phyloP scores from a whole-genome alignment of 139 green algal species.

The Micractinium conductrix region DNA sequence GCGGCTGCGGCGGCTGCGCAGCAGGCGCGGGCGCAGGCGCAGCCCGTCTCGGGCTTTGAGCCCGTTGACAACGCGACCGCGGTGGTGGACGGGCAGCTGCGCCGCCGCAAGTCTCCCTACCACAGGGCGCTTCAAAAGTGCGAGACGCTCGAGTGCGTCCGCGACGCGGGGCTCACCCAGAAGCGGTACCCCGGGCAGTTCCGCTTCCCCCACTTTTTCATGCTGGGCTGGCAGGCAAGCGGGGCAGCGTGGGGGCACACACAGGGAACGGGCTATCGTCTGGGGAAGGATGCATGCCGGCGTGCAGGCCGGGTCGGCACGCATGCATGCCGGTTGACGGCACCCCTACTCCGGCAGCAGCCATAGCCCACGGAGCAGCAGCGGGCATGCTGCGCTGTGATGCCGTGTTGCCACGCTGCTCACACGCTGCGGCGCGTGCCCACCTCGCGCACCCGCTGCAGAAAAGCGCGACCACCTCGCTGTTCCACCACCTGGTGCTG shows the following conservation, averaged over 20 bases:
- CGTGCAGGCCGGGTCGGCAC: no score
- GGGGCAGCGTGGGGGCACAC: no score
- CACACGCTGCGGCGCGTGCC: background rate
- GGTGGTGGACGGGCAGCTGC: background rate
- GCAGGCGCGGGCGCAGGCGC: background rate
- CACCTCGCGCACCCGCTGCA: background rate
- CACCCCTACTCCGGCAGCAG: no score
- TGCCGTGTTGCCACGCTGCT: background rate
- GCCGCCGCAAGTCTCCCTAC: background rate
- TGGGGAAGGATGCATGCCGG: no score
- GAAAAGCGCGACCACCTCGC: conserved; percentile 18
- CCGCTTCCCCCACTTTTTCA: conserved; percentile 41
- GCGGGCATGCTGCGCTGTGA: background rate
- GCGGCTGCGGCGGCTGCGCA: background rate
- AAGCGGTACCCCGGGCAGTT: conserved; percentile 24
- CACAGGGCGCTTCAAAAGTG: conserved; percentile 11
- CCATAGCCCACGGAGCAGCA: no score
- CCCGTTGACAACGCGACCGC: background rate
- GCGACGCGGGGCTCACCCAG: conserved; percentile 21
- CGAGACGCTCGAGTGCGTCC: conserved; percentile 34
- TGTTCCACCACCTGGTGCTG: conserved; percentile 15
- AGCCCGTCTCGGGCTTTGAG: no score
- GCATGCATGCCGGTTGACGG: no score
- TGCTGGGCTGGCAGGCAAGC: conserved; percentile 31
- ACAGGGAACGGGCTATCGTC: no score